Evolutionary conservation across 305 asterid species (phyloP).

Genomic region (Plantago rigida): DNA sequence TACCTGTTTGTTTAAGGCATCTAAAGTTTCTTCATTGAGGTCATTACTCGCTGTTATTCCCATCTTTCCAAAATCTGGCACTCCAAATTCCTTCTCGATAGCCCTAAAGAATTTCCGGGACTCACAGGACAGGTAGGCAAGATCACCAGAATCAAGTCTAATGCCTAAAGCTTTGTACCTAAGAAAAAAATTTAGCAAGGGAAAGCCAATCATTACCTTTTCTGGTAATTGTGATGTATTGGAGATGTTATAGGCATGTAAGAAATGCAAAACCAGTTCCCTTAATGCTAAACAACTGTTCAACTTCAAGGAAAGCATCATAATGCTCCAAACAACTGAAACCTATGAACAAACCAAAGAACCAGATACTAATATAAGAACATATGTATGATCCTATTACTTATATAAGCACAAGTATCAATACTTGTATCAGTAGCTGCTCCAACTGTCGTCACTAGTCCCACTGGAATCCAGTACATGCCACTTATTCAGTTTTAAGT

Average conservation of each 20-base stretch:
- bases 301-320: neutral
- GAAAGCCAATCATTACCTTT: constrained; percentile 1
- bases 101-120: constrained; percentile 60
- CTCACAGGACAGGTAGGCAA: constrained; percentile 84
- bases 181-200: constrained; percentile 26
- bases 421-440: neutral
- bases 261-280: constrained; percentile 3
- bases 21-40: constrained; percentile 94
- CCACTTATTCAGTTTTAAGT: no score
- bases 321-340: neutral
- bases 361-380: neutral
- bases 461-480: no score
- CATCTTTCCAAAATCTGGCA: constrained; percentile 58
- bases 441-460: neutral
- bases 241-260: neutral
- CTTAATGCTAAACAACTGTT: neutral
- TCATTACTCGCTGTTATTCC: constrained; percentile 92
- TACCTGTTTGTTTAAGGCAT: constrained; percentile 96
- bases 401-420: neutral
- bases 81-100: constrained; percentile 68
- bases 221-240: neutral
- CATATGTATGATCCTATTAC: constrained; percentile 1
- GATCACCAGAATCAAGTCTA: constrained; percentile 97
- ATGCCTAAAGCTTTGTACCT: constrained; percentile 86
- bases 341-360: neutral